phyloP scores from a whole-genome alignment of 2,329 filamentous ascomycete genomes.

The Alternaria gaisen region DNA sequence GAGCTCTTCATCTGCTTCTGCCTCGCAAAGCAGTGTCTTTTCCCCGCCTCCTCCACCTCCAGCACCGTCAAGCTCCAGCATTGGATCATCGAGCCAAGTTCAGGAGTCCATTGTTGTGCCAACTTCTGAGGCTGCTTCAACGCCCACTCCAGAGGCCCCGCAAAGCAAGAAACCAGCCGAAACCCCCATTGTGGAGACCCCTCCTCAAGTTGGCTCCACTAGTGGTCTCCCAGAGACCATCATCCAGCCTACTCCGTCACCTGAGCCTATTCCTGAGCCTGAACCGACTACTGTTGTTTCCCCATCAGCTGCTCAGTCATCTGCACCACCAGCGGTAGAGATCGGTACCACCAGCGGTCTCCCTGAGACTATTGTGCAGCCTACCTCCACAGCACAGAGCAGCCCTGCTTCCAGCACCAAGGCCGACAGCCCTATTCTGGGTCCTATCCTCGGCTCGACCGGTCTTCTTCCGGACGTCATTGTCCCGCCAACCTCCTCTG shows the following conservation, averaged over 20 bases:
- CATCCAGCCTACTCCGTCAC: conserved; percentile 22
- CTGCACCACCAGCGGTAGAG: not conserved
- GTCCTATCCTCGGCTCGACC: conserved; percentile 13
- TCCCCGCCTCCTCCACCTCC: conserved; percentile 10
- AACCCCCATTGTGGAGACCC: not conserved
- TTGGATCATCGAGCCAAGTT: not conserved
- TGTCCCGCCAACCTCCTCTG: conserved; percentile 10
- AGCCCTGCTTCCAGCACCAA: not conserved
- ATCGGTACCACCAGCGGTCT: conserved; percentile 15
- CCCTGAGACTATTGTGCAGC: conserved; percentile 13
- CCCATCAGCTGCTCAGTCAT: conserved; percentile 2
- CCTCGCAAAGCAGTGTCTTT: conserved; percentile 4
- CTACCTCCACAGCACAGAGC: conserved; percentile 9
- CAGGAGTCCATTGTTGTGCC: not conserved
- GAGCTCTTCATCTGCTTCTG: conserved; percentile 3
- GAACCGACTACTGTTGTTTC: conserved; percentile 11
- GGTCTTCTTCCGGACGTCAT: conserved; percentile 17
- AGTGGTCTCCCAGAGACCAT: conserved; percentile 23
- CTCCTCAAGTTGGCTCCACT: conserved; percentile 20
- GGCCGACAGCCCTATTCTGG: not conserved
- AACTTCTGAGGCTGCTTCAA: conserved; percentile 4
- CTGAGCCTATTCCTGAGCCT: conserved; percentile 9
- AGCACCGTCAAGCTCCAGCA: not conserved
- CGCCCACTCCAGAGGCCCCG: conserved; percentile 13
- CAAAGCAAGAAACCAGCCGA: conserved; percentile 7